A percentile compares a stretch with the other conserved stretches of the same genome.
phyloP scores from a whole-genome alignment of 305 asterid genomes.

The Fraxinus ornus region DNA sequence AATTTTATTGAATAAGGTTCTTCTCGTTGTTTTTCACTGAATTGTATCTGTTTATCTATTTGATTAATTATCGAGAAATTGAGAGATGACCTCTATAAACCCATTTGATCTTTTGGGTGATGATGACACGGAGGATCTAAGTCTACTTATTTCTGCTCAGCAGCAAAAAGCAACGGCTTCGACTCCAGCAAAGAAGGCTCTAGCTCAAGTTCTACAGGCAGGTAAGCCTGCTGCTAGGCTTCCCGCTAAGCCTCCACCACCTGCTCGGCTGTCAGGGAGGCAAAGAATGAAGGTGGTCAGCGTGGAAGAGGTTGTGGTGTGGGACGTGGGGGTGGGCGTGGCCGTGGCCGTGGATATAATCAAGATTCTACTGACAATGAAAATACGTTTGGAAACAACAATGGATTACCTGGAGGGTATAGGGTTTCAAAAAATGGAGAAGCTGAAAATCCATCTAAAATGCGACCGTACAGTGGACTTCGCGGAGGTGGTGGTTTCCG shows the following conservation, averaged over 20 bases:
- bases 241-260: constrained; percentile 59
- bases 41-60: background rate
- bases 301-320: constrained; percentile 54
- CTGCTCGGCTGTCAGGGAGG: constrained; percentile 51
- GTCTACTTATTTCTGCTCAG: constrained; percentile 49
- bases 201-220: constrained; percentile 22
- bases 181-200: background rate
- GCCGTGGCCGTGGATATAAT: constrained; percentile 40
- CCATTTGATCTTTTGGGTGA: constrained; percentile 65
- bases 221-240: constrained; percentile 40
- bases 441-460: constrained; percentile 38
- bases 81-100: constrained; percentile 45
- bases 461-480: constrained; percentile 42
- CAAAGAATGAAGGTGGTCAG: constrained; percentile 41
- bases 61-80: background rate
- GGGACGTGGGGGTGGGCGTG: constrained; percentile 46
- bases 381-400: constrained; percentile 35
- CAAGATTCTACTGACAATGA: constrained; percentile 44
- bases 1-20: too few relatives aligned
- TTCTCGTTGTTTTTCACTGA: background rate
- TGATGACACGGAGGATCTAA: constrained; percentile 60
- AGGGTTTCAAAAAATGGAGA: constrained; percentile 49
- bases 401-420: constrained; percentile 48
- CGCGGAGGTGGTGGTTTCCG: constrained; percentile 67
- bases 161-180: constrained; percentile 31